Evolutionary conservation across 2,329 filamentous ascomycete genomes (phyloP), one percentile per base, ranked within the genome.

Genomic region (Colletotrichum orbiculare): DNA sequence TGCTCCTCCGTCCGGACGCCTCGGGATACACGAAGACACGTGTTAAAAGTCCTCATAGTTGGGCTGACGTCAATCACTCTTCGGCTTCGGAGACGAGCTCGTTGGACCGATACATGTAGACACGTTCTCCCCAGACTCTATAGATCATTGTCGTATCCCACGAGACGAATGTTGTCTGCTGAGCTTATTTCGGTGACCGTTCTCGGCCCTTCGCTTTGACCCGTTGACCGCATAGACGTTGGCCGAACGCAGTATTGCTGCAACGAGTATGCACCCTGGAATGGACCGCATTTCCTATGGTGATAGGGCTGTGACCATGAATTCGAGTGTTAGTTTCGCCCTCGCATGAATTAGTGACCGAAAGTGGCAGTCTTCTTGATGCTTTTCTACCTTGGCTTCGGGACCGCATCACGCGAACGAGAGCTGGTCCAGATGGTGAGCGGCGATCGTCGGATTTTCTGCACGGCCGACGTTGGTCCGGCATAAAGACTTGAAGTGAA

Each of bases 401-500:
- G 53, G 53, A 25, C 46, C 39, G 38, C 25, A 41, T 33, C 41
- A 54, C 39, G 53, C 53, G 41, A 54, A 54, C 53, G 25, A 35
- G 41, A 46, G 17, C 33, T 33, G 8, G 8, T 45, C 53, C 33
- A 6, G 12, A 12, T 12, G 53, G 53, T 34, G 53, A 12, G 53
- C 41, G 9, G 13, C 17, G 41, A 42, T 55, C 41, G 0, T 55
- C 53, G 41, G 53, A 55, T 46, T 13, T 55, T 42, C 25, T 33
- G 53, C 53, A 54, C 33, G 53, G 53, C 17, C 53, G 9, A 15
- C 25, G 41, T 54, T 54, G 41, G 13, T 13, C 53, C 53, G 47
- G 41, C 41, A 15, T 55, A 33, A 33, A 55, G 41, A 55, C 41
- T 55, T 55, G 41, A 17, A 46, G 10, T 55, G 53, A 55, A 55